Conservation (phyloP, 345 rosid genomes). For the Lagerstroemia speciosa region DNA sequence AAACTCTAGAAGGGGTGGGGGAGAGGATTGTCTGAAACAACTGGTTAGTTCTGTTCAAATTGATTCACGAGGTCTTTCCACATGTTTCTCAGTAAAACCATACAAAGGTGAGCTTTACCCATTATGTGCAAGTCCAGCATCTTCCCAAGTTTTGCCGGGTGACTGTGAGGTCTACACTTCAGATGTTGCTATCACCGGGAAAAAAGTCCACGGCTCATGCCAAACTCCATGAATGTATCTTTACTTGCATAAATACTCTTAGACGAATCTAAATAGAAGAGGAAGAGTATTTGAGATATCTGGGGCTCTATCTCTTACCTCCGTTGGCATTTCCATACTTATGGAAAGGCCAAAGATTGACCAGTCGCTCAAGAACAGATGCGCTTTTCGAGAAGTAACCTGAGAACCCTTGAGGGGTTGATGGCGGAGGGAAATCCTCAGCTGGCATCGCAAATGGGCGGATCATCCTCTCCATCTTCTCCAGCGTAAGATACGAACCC, state of each 20-base stretch:
- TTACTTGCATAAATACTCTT: not conserved
- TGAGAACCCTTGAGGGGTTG: constrained; percentile 84
- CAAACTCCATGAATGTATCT: no score
- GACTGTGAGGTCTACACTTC: no score
- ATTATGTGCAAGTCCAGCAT: no score
- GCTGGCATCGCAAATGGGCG: constrained; percentile 97
- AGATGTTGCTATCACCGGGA: no score
- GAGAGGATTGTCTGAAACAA: no score
- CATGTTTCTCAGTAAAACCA: no score
- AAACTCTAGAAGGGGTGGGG: no score
- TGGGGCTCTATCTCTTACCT: constrained; percentile 22
- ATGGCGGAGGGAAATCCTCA: constrained; percentile 92
- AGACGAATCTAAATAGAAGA: constrained; percentile 1
- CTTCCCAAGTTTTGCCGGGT: no score
- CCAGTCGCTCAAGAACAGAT: constrained; percentile 70
- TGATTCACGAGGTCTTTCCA: no score
- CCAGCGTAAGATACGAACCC: constrained; percentile 72
- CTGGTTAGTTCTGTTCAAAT: no score
- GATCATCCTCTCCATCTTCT: constrained; percentile 89
- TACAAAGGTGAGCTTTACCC: no score
- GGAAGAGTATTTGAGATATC: not conserved
- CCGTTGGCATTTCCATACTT: constrained; percentile 37
- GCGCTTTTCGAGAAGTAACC: constrained; percentile 97
- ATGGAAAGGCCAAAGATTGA: constrained; percentile 71
- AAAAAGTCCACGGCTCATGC: not conserved